Percentiles rank a stretch among this genome's conserved stretches.
Conservation (phyloP, 1,139 yeast species). For the Hyphopichia khmerensis region DNA sequence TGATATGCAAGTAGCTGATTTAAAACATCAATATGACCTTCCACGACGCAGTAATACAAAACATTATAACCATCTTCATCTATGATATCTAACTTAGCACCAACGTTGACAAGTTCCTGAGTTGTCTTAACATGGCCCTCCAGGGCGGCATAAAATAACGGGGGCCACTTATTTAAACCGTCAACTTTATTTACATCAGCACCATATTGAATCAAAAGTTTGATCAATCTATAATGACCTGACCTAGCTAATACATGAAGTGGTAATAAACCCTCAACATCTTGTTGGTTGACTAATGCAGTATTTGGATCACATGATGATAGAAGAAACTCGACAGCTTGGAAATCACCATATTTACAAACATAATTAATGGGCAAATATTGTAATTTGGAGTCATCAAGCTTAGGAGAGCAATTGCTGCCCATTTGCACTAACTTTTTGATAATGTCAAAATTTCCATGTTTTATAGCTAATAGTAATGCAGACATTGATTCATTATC, state of each 20-base stretch:
- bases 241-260: conserved; percentile 85
- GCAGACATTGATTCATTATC: conserved; percentile 83
- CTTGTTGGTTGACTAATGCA: conserved; percentile 49
- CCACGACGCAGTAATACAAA: conserved; percentile 88
- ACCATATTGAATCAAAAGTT: conserved; percentile 66
- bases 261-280: conserved; percentile 87
- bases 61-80: conserved; percentile 87
- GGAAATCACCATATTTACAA: conserved; percentile 78
- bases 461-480: conserved; percentile 71
- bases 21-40: conserved; percentile 81
- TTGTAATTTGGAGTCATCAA: conserved; percentile 48
- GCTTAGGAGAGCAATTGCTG: conserved; percentile 56
- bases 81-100: conserved; percentile 69
- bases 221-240: conserved; percentile 71
- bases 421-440: conserved; percentile 44
- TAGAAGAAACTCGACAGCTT: conserved; percentile 62
- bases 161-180: conserved; percentile 90
- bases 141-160: conserved; percentile 84
- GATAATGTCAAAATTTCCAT: conserved; percentile 59
- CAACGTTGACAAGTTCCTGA: conserved; percentile 63
- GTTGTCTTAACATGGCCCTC: conserved; percentile 81
- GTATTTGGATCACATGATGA: conserved; percentile 28
- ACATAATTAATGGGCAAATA: conserved; percentile 89
- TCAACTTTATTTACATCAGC: conserved; percentile 80
- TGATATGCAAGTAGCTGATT: conserved; percentile 54